Evolutionary conservation across 2,329 filamentous ascomycete genomes (phyloP), one percentile per base, ranked within the genome.

Genomic region (Coniochaeta ligniaria): DNA sequence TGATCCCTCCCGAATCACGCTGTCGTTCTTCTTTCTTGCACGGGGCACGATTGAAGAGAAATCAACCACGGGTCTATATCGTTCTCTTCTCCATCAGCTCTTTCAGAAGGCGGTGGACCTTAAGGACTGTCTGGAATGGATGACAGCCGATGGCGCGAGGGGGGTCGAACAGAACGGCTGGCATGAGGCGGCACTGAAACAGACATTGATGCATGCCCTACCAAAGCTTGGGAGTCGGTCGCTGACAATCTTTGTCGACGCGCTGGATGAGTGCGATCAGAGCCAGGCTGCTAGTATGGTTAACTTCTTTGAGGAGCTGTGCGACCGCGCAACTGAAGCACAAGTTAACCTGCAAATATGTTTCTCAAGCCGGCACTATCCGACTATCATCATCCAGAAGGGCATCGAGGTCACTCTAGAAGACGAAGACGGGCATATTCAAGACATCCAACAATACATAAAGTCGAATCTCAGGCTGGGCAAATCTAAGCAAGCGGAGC

Each of bases 251-350:
- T 57, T 41, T 26, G 35, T 73, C 0, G 77, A 80, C 58, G 79
- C 78, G 0, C 68, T 81, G 0, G 79, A 81, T 38, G 79, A 81
- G 62, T 79, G 77, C 60, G 69, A 76, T 8, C 73, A 78, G 59
- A 60, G 69, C 4, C 67, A 80, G 47, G 65, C 76, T 4, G 70
- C 70, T 45, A 69, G 74, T 0, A 78, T 81, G 72, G 65, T 80
- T 2, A 31, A 64, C 0, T 75, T 74, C 60, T 74, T 81, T 11
- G 70, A 78, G 57, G 62, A 69, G 0, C 57, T 80, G 0, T 69
- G 70, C 0, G 61, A 73, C 6, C 22, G 65, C 0, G 65, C 71
- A 6, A 58, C 66, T 0, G 60, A 65, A 3, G 59, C 31, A 0
- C 54, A 47, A 0, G 45, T 64, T 0, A 1, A 26, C 0, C 63